Conservation (phyloP, 805 yeast genomes). For the Lachancea quebecensis region DNA sequence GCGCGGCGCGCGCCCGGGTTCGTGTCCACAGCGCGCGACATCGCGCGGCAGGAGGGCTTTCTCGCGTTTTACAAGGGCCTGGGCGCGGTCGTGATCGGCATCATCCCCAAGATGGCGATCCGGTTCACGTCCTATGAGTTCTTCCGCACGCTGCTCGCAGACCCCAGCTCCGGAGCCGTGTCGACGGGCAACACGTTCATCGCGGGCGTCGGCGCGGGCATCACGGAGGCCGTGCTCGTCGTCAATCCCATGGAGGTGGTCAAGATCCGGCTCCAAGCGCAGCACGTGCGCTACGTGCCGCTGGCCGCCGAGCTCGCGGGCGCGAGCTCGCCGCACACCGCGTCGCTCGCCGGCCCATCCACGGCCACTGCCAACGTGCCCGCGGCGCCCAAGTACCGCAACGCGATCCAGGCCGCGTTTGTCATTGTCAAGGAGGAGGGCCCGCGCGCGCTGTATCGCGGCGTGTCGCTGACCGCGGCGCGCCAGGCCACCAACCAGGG, state of each 20-base stretch:
- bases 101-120: constrained; percentile 97
- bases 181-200: constrained; percentile 70
- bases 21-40: constrained; percentile 68
- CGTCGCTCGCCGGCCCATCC: constrained; percentile 2
- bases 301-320: constrained; percentile 7
- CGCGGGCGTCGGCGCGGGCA: constrained; percentile 97
- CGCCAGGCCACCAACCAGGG: constrained; percentile 98
- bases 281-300: constrained; percentile 45
- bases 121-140: constrained; percentile 92
- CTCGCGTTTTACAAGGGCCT: constrained; percentile 89
- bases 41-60: constrained; percentile 73
- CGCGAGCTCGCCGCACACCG: constrained; percentile 1
- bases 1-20: constrained; percentile 73
- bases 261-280: constrained; percentile 93
- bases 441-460: constrained; percentile 78
- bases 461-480: constrained; percentile 92
- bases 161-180: constrained; percentile 53
- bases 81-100: constrained; percentile 95
- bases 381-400: constrained; percentile 71
- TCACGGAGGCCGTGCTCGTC: constrained; percentile 89
- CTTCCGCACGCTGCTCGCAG: constrained; percentile 63
- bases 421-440: constrained; percentile 89
- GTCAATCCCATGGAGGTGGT: constrained; percentile 98
- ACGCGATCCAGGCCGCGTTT: constrained; percentile 86
- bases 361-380: constrained; percentile 6